Conservation (phyloP, 257 asterid species). For the Ophiorrhiza pumila region DNA sequence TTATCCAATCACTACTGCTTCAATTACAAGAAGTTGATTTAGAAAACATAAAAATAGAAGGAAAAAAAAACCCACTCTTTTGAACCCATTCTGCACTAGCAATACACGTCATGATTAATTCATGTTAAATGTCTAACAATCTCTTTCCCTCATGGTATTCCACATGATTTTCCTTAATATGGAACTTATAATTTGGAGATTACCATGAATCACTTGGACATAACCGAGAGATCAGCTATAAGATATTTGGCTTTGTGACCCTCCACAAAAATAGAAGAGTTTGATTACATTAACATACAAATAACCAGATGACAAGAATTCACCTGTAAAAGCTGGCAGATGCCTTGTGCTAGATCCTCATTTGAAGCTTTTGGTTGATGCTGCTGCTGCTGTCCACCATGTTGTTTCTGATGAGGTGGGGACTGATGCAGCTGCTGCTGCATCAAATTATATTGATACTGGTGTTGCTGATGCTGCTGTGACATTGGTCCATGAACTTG, state of each 20-base stretch:
- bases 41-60: not conserved
- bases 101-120: not conserved
- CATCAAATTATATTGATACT: conserved; percentile 14
- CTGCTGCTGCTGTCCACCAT: conserved; percentile 30
- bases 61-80: not conserved
- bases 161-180: not conserved
- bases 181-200: not conserved
- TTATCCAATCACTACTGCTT: no score
- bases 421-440: conserved; percentile 30
- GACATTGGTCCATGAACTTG: conserved; percentile 41
- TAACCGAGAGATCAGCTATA: not conserved
- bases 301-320: conserved; percentile 2
- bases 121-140: not conserved
- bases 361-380: conserved; percentile 10
- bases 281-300: not conserved
- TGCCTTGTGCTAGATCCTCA: conserved; percentile 1
- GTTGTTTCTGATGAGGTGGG: conserved; percentile 31
- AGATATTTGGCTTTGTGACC: not conserved
- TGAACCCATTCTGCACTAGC: not conserved
- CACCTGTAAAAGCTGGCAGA: conserved; percentile 12
- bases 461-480: conserved; percentile 39
- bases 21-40: no score
- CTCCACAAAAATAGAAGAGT: not conserved
- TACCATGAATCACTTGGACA: not conserved
- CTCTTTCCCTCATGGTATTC: not conserved